phyloP scores from a whole-genome alignment of 495 filamentous ascomycete genomes.

The Articulospora tetracladia region DNA sequence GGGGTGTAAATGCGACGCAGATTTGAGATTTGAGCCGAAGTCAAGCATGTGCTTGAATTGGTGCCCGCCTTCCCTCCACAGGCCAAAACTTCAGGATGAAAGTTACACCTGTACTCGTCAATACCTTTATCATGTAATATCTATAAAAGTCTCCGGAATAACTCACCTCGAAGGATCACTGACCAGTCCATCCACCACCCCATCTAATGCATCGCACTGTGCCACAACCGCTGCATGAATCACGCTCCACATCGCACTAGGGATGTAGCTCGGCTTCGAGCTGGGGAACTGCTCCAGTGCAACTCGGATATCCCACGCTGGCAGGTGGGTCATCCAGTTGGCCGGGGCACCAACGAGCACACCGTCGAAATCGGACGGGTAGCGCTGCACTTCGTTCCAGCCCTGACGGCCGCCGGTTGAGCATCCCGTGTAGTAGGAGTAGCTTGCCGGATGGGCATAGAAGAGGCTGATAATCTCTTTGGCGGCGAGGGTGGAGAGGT shows the following conservation, averaged over 20 bases:
- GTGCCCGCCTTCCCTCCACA: not conserved
- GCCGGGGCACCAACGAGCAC: constrained; percentile 56
- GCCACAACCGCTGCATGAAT: constrained; percentile 55
- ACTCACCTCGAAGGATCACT: constrained; percentile 59
- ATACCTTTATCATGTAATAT: constrained; percentile 25
- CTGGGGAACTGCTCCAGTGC: constrained; percentile 37
- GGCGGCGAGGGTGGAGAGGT: constrained; percentile 38
- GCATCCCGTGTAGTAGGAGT: constrained; percentile 54
- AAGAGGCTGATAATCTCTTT: constrained; percentile 36
- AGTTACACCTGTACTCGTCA: constrained; percentile 16
- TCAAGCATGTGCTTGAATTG: constrained; percentile 44
- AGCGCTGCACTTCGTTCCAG: constrained; percentile 46
- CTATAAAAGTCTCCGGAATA: constrained; percentile 48
- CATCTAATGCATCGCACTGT: constrained; percentile 65
- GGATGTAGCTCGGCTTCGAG: constrained; percentile 46
- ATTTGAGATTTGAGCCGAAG: constrained; percentile 49
- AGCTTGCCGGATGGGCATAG: constrained; percentile 36
- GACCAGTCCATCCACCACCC: constrained; percentile 61
- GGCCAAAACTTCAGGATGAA: not conserved
- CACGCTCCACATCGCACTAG: constrained; percentile 42
- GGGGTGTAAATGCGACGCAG: constrained; percentile 51
- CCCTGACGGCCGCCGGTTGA: constrained; percentile 59
- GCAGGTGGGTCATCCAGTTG: constrained; percentile 48
- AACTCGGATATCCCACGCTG: constrained; percentile 42
- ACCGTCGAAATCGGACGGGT: constrained; percentile 60